phyloP scores from a whole-genome alignment of 2,329 filamentous ascomycete species.

The Botrytis tulipae region DNA sequence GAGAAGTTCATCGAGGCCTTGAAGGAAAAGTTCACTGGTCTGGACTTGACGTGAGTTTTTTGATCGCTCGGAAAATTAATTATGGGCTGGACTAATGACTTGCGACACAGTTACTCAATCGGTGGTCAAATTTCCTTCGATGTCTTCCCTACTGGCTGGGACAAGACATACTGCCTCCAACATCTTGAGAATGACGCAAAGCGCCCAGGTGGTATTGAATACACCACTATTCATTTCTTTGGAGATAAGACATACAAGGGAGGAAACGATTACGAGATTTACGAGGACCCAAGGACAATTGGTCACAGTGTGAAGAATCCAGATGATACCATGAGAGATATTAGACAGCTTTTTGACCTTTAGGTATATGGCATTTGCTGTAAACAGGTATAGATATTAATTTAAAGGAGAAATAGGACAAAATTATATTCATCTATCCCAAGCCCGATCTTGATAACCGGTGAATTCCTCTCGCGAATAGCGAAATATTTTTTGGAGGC shows the following conservation, averaged over 20 bases:
- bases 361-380: conserved; percentile 39
- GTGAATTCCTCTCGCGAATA: background rate
- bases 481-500: background rate
- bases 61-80: background rate
- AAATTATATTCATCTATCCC: background rate
- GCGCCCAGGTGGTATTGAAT: conserved; percentile 67
- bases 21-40: conserved; percentile 76
- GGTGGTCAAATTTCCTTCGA: conserved; percentile 98
- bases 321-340: conserved; percentile 74
- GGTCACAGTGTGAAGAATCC: conserved; percentile 82
- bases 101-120: conserved; percentile 70
- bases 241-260: conserved; percentile 91
- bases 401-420: background rate
- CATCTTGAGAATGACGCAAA: conserved; percentile 80
- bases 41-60: conserved; percentile 73
- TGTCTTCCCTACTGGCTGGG: conserved; percentile 95
- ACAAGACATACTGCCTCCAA: conserved; percentile 94
- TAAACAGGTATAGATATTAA: background rate
- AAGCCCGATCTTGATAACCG: background rate
- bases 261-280: conserved; percentile 97
- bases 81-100: background rate
- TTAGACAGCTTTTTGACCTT: conserved; percentile 79
- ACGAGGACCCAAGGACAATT: conserved; percentile 72
- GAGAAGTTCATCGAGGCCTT: conserved; percentile 73
- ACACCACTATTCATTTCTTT: conserved; percentile 94